A percentile compares a stretch with the other conserved stretches of the same genome.
Evolutionary conservation across 148 eudicot species (phyloP).

Genomic region (Fallopia convolvulus): DNA sequence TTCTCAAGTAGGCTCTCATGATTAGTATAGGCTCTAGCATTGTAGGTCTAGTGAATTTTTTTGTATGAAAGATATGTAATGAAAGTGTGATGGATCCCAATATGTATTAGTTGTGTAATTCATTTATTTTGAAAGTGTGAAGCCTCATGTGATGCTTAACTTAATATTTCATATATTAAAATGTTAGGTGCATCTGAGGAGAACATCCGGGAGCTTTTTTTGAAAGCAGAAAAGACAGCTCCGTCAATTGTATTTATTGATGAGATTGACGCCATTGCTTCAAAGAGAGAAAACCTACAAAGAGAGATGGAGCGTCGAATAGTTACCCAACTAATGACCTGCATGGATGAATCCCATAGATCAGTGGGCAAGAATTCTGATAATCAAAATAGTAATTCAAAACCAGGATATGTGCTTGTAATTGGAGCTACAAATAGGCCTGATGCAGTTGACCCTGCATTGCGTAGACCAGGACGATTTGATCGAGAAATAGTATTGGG

Average conservation of each 20-base stretch:
- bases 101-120: not conserved
- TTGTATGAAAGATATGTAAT: not conserved
- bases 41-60: not conserved
- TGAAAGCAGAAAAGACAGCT: conserved; percentile 77
- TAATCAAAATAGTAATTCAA: conserved; percentile 22
- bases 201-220: conserved; percentile 73
- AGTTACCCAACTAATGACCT: conserved; percentile 85
- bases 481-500: conserved; percentile 71
- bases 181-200: conserved; percentile 76
- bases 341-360: conserved; percentile 79
- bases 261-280: conserved; percentile 96
- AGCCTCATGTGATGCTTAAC: not conserved
- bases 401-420: conserved; percentile 58
- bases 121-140: not conserved
- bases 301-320: conserved; percentile 88
- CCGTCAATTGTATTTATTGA: conserved; percentile 97
- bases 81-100: not conserved
- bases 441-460: conserved; percentile 80
- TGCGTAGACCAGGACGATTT: conserved; percentile 87
- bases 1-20: not conserved
- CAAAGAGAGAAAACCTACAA: conserved; percentile 79
- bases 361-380: conserved; percentile 22
- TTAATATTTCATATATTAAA: conserved; percentile 9
- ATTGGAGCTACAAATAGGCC: conserved; percentile 95
- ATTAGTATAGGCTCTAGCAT: not conserved